Base-by-base conservation (phyloP, 768 basidiomycete species). In the Leccinum subgranulosum region DNA sequence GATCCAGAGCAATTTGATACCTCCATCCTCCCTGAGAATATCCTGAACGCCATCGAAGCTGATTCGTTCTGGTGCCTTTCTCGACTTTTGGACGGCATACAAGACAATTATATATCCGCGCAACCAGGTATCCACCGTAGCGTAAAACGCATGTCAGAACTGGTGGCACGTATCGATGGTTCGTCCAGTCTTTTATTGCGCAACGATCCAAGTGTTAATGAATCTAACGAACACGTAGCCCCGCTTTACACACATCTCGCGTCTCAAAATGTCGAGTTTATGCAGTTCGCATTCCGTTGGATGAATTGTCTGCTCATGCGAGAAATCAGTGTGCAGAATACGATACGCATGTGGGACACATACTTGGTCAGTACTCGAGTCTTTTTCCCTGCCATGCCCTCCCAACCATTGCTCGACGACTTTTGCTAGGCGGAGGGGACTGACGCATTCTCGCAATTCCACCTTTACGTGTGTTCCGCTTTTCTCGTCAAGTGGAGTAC, bases 261-360 rank as follows among this genome's bases (percentile, higher is more conserved):
- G 60, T 76, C 86, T 11, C 89, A 99, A 74, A 92, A 90, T 66
- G 94, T 99, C 64, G 95, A 98, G 76, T 99, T 97, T 69, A 97
- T 99, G 88, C 97, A 99, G 70, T 99, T 99, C 66, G 96, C 97
- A 39, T 99, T 99, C 75, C 83, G 97, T 52, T 99, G 97, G 97
- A 98, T 99, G 94, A 98, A 99, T 68, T 98, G 97, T 70, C 75
- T 99, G 51, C 80, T 98, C 58, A 98, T 99, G 96, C 83, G 97
- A 56, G 97, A 98, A 77, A 91, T 99, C 63, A 96, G 90, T 64
- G 94, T 99, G 50, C 85, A 88, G 66, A 96, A 98, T 71, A 98
- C 96, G 17, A 92, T 98, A 51, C 83, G 97, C 55, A 98, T 98
- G 96, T 99, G 97, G 97, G 97, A 99, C 71, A 98, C 97, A 12